A percentile compares a stretch with the other conserved stretches of the same genome.
phyloP scores from a whole-genome alignment of 1,284 basidiomycete genomes.

The Earliella scabrosa region DNA sequence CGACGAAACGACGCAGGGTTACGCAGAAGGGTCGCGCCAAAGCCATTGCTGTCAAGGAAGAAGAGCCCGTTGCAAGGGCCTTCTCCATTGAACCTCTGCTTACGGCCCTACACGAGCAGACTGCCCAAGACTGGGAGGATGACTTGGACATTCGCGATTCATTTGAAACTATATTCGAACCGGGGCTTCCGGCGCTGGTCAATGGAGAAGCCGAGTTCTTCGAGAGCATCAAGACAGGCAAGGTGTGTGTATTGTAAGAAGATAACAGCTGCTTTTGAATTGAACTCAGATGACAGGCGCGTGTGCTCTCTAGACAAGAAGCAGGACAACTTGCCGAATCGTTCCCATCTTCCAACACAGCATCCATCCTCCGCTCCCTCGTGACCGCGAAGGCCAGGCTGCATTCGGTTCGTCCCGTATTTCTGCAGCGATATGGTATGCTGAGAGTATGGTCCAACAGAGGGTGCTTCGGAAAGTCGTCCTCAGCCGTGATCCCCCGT shows the following conservation, averaged over 20 bases:
- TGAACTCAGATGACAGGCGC: not conserved
- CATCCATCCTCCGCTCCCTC: not conserved
- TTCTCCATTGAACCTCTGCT: slow-evolving; percentile 15
- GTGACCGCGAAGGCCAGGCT: slow-evolving; percentile 12
- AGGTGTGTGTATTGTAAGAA: slow-evolving; percentile 6
- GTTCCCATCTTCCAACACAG: too few relatives aligned
- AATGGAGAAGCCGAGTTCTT: slow-evolving; percentile 23
- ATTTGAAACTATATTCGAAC: slow-evolving; percentile 31
- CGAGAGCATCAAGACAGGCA: slow-evolving; percentile 19
- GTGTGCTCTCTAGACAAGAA: slow-evolving; percentile 9
- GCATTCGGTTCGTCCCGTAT: slow-evolving; percentile 11
- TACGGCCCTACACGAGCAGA: slow-evolving; percentile 4
- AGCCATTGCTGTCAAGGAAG: not conserved
- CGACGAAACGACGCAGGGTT: slow-evolving; percentile 12
- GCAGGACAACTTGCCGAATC: not conserved
- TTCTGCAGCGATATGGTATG: not conserved
- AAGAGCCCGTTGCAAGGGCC: not conserved
- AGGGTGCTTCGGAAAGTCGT: slow-evolving; percentile 24
- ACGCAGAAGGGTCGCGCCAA: not conserved
- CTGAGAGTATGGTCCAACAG: slow-evolving; percentile 5
- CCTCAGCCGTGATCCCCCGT: slow-evolving; percentile 12
- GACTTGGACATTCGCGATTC: slow-evolving; percentile 17
- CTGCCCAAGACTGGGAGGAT: slow-evolving; percentile 9
- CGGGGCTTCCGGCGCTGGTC: slow-evolving; percentile 26
- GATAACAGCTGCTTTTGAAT: too few relatives aligned